Conservation (phyloP, 345 rosid genomes). For the Eutrema heterophyllum region DNA sequence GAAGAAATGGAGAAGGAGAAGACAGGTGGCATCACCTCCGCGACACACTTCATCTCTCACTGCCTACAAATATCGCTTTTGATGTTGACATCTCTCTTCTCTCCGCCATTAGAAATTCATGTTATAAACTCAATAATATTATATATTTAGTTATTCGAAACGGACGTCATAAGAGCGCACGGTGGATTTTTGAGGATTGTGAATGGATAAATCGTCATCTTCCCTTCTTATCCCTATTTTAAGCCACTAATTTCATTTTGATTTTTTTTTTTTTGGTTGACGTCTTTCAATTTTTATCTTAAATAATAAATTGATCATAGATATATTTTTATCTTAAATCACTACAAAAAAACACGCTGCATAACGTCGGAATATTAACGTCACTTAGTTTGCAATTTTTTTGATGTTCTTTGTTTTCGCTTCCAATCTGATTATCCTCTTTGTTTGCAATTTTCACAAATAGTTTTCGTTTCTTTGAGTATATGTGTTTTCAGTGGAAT, state of each 20-base stretch:
- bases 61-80: slow-evolving; percentile 22
- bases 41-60: slow-evolving; percentile 16
- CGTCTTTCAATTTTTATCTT: not conserved
- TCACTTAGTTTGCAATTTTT: too few relatives aligned
- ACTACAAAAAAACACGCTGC: too few relatives aligned
- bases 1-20: slow-evolving; percentile 5
- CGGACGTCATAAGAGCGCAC: slow-evolving; percentile 5
- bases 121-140: not conserved
- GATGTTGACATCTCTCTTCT: slow-evolving; percentile 12
- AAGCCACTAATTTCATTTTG: slow-evolving; percentile 22
- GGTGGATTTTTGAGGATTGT: slow-evolving; percentile 26
- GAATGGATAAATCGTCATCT: slow-evolving; percentile 3
- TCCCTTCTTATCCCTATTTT: slow-evolving; percentile 6
- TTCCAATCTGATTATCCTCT: too few relatives aligned
- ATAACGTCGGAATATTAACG: too few relatives aligned
- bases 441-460: too few relatives aligned
- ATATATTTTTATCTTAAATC: too few relatives aligned
- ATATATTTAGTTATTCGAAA: not conserved
- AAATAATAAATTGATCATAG: not conserved
- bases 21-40: slow-evolving; percentile 40
- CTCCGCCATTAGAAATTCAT: slow-evolving; percentile 22
- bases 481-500: too few relatives aligned
- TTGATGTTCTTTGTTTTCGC: too few relatives aligned
- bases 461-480: too few relatives aligned
- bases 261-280: not conserved